A percentile compares a stretch with the other conserved stretches of the same genome.
Conservation (phyloP, 148 eudicot species). For the Chenopodium quinoa region DNA sequence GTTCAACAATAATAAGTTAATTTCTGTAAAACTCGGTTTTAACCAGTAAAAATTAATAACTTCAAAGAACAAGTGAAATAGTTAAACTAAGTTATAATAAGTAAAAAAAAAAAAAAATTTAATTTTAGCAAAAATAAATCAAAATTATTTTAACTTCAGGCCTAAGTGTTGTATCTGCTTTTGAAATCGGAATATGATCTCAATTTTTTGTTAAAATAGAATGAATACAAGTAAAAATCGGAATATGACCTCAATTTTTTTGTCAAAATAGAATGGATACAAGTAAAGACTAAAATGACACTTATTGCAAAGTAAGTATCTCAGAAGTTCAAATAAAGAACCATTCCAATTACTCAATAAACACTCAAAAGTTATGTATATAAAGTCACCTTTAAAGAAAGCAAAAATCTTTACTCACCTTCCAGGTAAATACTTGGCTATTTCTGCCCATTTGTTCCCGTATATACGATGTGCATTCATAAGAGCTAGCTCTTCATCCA, state of each 20-base stretch:
- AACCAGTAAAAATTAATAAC: too few relatives aligned
- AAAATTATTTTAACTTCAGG: too few relatives aligned
- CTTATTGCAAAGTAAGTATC: not conserved
- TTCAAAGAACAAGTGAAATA: too few relatives aligned
- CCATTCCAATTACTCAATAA: not conserved
- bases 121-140: too few relatives aligned
- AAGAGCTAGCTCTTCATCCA: constrained; percentile 77
- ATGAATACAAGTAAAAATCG: too few relatives aligned
- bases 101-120: too few relatives aligned
- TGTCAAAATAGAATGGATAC: not conserved
- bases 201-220: too few relatives aligned
- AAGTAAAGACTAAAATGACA: not conserved
- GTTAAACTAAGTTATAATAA: too few relatives aligned
- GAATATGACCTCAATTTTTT: not conserved
- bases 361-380: not conserved
- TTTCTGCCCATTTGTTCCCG: constrained; percentile 99
- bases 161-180: too few relatives aligned
- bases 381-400: not conserved
- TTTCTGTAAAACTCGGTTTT: too few relatives aligned
- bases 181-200: too few relatives aligned
- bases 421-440: constrained; percentile 82
- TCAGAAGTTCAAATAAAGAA: not conserved
- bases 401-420: constrained; percentile 42
- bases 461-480: constrained; percentile 75
- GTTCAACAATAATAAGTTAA: too few relatives aligned